Percentiles rank a stretch among this genome's conserved stretches.
Conservation (phyloP, 257 asterid genomes). For the Fraxinus quadrangulata region DNA sequence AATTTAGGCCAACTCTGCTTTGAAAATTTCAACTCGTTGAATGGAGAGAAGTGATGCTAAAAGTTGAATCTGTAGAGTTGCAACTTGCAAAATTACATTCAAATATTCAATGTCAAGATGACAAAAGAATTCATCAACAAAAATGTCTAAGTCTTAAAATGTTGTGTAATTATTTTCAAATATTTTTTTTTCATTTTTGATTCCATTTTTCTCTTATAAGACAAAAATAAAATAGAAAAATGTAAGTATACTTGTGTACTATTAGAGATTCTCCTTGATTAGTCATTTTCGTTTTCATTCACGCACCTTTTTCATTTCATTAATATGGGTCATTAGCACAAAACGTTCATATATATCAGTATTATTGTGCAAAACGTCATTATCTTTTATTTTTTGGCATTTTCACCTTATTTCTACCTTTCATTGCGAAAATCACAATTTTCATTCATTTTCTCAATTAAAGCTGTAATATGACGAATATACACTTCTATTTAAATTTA, state of each 20-base stretch:
- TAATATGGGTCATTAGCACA: no score
- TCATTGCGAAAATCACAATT: no score
- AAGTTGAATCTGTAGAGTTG: background rate
- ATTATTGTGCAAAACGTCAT: no score
- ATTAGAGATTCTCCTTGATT: background rate
- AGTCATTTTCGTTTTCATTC: background rate
- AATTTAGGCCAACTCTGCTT: background rate
- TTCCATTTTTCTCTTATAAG: background rate
- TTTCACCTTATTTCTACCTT: no score
- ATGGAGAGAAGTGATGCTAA: background rate
- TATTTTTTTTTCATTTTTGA: background rate
- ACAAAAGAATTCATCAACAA: background rate
- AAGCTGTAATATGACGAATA: no score
- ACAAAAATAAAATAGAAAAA: background rate
- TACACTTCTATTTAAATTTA: no score
- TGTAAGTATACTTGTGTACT: background rate
- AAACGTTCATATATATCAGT: no score
- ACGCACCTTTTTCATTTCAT: background rate
- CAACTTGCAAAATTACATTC: no score
- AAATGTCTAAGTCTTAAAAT: no score
- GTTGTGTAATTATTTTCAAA: no score
- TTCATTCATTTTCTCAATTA: no score
- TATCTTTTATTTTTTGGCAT: no score
- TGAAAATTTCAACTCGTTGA: constrained; percentile 31
- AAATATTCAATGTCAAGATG: background rate